These are phyloP conservation scores for Mucor lusitanicus DNA, from an alignment of 371 early-diverging fungal genomes.

Conservation along the genomic window DNA sequence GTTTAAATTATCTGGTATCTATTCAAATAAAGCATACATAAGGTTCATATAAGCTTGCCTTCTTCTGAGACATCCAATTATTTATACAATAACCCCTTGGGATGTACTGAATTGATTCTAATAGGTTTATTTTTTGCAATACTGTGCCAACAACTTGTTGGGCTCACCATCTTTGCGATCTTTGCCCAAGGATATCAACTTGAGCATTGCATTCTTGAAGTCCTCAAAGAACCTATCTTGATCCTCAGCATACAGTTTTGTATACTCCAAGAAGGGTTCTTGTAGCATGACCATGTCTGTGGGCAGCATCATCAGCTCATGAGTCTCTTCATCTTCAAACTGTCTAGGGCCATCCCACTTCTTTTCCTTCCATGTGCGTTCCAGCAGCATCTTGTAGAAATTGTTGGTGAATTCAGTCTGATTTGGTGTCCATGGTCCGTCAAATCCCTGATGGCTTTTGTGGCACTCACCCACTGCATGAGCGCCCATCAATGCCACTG, in stretches of 20 bases:
- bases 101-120: too few species aligned
- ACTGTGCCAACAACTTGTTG: not conserved
- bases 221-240: constrained; percentile 74
- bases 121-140: not conserved
- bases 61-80: too few species aligned
- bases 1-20: too few species aligned
- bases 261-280: constrained; percentile 66
- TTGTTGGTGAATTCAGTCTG: constrained; percentile 83
- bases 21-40: too few species aligned
- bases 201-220: constrained; percentile 75
- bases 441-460: constrained; percentile 75
- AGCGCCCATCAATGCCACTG: constrained; percentile 80
- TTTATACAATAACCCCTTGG: too few species aligned
- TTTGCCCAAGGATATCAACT: constrained; percentile 82
- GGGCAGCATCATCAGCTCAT: constrained; percentile 82
- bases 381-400: constrained; percentile 68
- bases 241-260: constrained; percentile 75
- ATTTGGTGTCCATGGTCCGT: constrained; percentile 83
- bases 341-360: constrained; percentile 77
- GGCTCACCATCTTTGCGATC: constrained; percentile 4
- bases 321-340: constrained; percentile 63
- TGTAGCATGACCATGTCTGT: constrained; percentile 74
- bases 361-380: constrained; percentile 61
- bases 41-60: too few species aligned
- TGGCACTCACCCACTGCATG: constrained; percentile 91